Conservation (phyloP, 1,284 basidiomycete genomes). For the Apiotrichum montevideense region DNA sequence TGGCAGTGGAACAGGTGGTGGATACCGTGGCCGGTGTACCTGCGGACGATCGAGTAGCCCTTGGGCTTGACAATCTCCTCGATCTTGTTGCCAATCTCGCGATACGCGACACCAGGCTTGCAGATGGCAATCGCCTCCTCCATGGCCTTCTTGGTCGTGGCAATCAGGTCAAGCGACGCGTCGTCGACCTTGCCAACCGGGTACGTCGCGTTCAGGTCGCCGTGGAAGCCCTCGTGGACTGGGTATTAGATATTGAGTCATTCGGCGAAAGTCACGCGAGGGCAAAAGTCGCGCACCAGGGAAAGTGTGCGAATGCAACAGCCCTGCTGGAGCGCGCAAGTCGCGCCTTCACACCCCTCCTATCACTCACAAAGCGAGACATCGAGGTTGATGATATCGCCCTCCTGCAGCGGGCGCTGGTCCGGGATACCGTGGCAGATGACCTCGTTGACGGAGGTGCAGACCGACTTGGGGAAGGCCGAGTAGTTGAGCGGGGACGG, state of each 20-base stretch:
- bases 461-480: constrained; percentile 90
- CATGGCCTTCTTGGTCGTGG: constrained; percentile 68
- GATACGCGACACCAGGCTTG: constrained; percentile 81
- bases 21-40: constrained; percentile 87
- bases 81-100: constrained; percentile 50
- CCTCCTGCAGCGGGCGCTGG: constrained; percentile 72
- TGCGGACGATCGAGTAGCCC: constrained; percentile 75
- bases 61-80: constrained; percentile 74
- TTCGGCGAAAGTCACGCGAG: no score
- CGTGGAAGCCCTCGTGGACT: constrained; percentile 64
- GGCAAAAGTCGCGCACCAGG: no score
- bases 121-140: constrained; percentile 84
- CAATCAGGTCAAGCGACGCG: constrained; percentile 73
- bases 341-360: no score
- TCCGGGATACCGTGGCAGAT: constrained; percentile 98
- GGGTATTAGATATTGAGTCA: background rate
- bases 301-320: no score
- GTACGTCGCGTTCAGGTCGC: constrained; percentile 78
- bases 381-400: constrained; percentile 89
- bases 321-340: no score
- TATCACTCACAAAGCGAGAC: constrained; percentile 49
- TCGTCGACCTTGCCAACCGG: constrained; percentile 80
- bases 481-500: constrained; percentile 92
- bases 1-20: constrained; percentile 57
- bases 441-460: constrained; percentile 91